Evolutionary conservation across 2,329 filamentous ascomycete species (phyloP), one percentile per base, ranked within the genome.

Genomic region (Aaosphaeria arxii): DNA sequence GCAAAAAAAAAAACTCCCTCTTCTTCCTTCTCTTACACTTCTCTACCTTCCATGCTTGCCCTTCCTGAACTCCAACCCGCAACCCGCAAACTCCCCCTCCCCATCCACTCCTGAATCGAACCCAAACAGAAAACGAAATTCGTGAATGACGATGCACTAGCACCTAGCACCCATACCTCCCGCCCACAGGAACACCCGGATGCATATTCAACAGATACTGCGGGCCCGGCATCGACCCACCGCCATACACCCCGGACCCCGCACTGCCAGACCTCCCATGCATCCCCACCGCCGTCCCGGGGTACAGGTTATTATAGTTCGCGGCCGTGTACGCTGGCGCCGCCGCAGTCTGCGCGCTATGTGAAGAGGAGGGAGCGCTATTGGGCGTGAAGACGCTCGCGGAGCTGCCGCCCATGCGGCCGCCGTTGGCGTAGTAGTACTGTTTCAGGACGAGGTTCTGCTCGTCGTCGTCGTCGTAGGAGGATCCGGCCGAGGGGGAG

Each of bases 161-260:
- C 17, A 24, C 17, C 9, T 11, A 36, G 33, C 17, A 24, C 17
- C 39, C 39, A 11, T 17, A 40, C 39, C 39, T 11, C 39, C 39
- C 47, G 45, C 64, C 56, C 48, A 69, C 66, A 39, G 66, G 66
- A 40, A 69, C 66, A 2, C 66, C 66, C 0, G 66, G 66, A 58
- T 69, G 66, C 66, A 69, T 69, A 52, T 69, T 69, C 44, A 69
- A 40, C 52, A 69, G 29, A 53, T 69, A 69, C 54, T 69, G 63
- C 40, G 66, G 66, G 1, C 66, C 66, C 0, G 66, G 66, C 64
- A 69, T 68, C 9, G 64, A 54, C 1, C 66, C 66, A 11, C 64
- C 63, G 0, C 65, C 65, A 54, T 58, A 66, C 11, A 55, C 7
- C 17, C 49, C 48, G 35, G 43, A 50, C 40, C 55, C 50, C 47